Conservation (phyloP, 2,329 filamentous ascomycete genomes). For the Triangularia setosa region DNA sequence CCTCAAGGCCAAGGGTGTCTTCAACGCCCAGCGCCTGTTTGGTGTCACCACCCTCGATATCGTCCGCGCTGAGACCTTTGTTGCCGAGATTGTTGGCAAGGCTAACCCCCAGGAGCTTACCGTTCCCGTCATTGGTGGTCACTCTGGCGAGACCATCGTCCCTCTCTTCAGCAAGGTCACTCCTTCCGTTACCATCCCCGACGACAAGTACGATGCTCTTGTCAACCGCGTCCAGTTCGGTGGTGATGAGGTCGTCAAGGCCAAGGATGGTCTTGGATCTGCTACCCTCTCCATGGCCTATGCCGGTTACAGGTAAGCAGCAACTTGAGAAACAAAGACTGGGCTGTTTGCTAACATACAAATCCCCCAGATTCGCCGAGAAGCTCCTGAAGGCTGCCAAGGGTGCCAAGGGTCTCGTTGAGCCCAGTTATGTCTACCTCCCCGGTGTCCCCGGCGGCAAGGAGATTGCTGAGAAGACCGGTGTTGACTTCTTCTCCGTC, state of each 20-base stretch:
- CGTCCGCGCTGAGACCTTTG: conserved; percentile 95
- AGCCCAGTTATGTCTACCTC: conserved; percentile 95
- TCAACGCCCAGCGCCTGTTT: conserved; percentile 93
- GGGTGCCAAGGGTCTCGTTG: conserved; percentile 88
- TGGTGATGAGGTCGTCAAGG: conserved; percentile 88
- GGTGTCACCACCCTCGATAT: conserved; percentile 98
- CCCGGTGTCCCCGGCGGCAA: conserved; percentile 84
- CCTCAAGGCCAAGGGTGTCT: conserved; percentile 87
- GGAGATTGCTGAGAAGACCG: conserved; percentile 77
- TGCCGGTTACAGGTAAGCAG: conserved; percentile 80
- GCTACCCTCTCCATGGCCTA: conserved; percentile 86
- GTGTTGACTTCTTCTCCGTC: conserved; percentile 91
- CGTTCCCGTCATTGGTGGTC: conserved; percentile 91
- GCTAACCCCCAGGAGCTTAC: conserved; percentile 76
- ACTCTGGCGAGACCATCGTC: conserved; percentile 97
- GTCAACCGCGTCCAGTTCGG: conserved; percentile 97
- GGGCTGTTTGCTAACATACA: conserved; percentile 14
- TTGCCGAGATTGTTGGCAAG: conserved; percentile 78
- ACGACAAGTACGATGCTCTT: conserved; percentile 84
- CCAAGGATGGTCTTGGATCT: conserved; percentile 78
- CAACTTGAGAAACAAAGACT: not conserved
- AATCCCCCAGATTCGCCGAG: conserved; percentile 81
- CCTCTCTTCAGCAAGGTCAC: conserved; percentile 91
- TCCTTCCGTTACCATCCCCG: conserved; percentile 74
- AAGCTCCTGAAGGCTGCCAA: conserved; percentile 83